Conservation (phyloP, 164 flowering plant species). For the Nymphaea colorata region DNA sequence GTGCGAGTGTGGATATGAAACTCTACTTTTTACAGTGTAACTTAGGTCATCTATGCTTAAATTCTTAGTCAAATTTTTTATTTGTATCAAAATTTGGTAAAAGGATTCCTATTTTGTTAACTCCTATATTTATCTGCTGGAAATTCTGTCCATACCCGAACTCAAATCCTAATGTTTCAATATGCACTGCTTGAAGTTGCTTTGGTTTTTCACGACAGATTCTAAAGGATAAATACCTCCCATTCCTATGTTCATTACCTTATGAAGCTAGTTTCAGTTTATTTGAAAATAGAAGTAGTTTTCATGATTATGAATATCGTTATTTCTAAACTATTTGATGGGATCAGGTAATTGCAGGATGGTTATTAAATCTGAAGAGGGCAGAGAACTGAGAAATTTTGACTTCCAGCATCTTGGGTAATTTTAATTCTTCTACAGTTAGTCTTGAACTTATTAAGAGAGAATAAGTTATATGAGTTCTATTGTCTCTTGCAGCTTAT, state of each 20-base stretch:
- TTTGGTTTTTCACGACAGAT: neutral
- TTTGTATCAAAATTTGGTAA: too few relatives aligned
- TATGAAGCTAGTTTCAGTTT: too few relatives aligned
- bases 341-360: slow-evolving; percentile 74
- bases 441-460: neutral
- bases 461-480: neutral
- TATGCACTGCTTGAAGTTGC: neutral
- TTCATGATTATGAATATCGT: neutral
- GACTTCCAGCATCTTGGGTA: slow-evolving; percentile 50
- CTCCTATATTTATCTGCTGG: too few relatives aligned
- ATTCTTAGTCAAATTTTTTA: too few relatives aligned
- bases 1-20: too few relatives aligned
- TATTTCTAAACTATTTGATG: slow-evolving; percentile 16
- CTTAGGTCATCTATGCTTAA: too few relatives aligned
- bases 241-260: too few relatives aligned
- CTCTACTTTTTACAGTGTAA: too few relatives aligned
- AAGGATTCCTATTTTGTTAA: too few relatives aligned
- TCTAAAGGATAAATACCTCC: neutral
- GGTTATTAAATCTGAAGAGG: slow-evolving; percentile 62
- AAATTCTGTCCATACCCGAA: too few relatives aligned
- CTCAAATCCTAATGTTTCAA: too few relatives aligned
- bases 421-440: neutral
- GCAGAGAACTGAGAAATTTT: slow-evolving; percentile 75
- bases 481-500: neutral
- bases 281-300: too few relatives aligned